Percentiles rank a stretch among this genome's conserved stretches.
These are phyloP conservation scores for Phoma herbarum DNA, from an alignment of 2,329 filamentous ascomycete genomes.

Conservation along the genomic window DNA sequence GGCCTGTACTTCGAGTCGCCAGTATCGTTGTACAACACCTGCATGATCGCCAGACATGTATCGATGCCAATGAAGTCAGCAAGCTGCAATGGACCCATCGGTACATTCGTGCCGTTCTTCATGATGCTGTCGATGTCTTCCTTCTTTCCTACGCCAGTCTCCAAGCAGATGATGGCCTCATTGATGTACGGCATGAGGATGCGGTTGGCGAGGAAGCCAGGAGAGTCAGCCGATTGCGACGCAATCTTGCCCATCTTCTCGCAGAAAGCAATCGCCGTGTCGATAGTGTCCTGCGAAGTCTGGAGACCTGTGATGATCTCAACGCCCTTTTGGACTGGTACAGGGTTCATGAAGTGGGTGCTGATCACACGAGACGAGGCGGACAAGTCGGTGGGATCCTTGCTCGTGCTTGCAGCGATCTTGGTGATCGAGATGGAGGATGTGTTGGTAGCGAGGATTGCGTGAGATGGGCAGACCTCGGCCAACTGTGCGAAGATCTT, in stretches of 20 bases:
- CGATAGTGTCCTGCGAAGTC: slow-evolving; percentile 82
- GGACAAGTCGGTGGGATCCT: slow-evolving; percentile 79
- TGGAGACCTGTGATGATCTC: slow-evolving; percentile 97
- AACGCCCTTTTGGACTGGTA: slow-evolving; percentile 94
- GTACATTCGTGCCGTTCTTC: slow-evolving; percentile 99
- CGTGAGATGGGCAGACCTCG: slow-evolving; percentile 80
- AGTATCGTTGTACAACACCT: slow-evolving; percentile 87
- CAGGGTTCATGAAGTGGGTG: slow-evolving; percentile 99
- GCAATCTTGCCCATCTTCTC: slow-evolving; percentile 92
- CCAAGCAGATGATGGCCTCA: slow-evolving; percentile 93
- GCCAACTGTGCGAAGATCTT: slow-evolving; percentile 87
- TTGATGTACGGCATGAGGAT: slow-evolving; percentile 99
- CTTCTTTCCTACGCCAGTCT: slow-evolving; percentile 86
- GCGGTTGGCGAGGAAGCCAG: slow-evolving; percentile 93
- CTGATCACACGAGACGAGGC: slow-evolving; percentile 88
- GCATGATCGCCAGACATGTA: slow-evolving; percentile 97
- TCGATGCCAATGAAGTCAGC: slow-evolving; percentile 98
- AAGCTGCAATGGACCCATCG: slow-evolving; percentile 93
- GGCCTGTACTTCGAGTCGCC: slow-evolving; percentile 96
- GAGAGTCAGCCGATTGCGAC: slow-evolving; percentile 86
- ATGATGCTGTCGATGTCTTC: slow-evolving; percentile 98
- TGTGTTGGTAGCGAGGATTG: slow-evolving; percentile 95
- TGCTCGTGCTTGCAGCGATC: slow-evolving; percentile 86
- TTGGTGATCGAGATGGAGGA: slow-evolving; percentile 98
- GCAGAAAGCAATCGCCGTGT: slow-evolving; percentile 85